These are phyloP conservation scores for Saxophila tyrrhenica DNA, from an alignment of 495 filamentous ascomycete species.

Conservation along the genomic window DNA sequence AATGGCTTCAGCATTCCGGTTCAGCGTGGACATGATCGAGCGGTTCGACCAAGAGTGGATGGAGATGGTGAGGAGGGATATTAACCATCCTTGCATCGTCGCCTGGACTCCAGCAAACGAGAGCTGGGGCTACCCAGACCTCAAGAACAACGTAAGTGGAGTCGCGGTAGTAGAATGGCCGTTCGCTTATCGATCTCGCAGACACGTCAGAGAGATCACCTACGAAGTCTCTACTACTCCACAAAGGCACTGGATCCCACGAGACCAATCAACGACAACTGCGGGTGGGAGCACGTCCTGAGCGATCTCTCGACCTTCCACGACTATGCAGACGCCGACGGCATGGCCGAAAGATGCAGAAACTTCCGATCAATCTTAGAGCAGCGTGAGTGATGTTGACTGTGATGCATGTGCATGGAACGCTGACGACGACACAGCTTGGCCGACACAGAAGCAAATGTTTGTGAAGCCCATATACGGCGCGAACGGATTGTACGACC, in stretches of 20 bases:
- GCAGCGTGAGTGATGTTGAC: slow-evolving; percentile 14
- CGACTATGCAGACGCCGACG: slow-evolving; percentile 44
- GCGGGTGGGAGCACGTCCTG: slow-evolving; percentile 50
- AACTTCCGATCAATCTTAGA: slow-evolving; percentile 39
- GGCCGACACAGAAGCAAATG: slow-evolving; percentile 26
- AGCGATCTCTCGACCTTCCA: slow-evolving; percentile 52
- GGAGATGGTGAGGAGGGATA: slow-evolving; percentile 44
- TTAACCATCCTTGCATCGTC: slow-evolving; percentile 50
- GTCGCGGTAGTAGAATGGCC: neutral
- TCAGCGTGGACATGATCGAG: slow-evolving; percentile 39
- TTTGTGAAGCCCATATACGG: slow-evolving; percentile 36
- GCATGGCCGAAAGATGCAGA: slow-evolving; percentile 38
- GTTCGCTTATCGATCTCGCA: neutral
- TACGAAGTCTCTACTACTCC: slow-evolving; percentile 45
- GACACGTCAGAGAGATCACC: slow-evolving; percentile 43
- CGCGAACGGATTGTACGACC: slow-evolving; percentile 23
- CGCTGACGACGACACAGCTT: neutral
- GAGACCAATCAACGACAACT: slow-evolving; percentile 52
- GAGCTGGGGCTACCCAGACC: slow-evolving; percentile 46
- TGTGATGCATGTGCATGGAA: neutral
- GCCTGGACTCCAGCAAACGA: slow-evolving; percentile 53
- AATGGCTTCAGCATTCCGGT: slow-evolving; percentile 33
- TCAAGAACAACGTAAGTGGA: slow-evolving; percentile 33
- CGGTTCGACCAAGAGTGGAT: slow-evolving; percentile 46
- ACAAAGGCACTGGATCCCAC: slow-evolving; percentile 49